phyloP scores from a whole-genome alignment of 192 early-diverging fungal species.

The Podochytrium sp. region DNA sequence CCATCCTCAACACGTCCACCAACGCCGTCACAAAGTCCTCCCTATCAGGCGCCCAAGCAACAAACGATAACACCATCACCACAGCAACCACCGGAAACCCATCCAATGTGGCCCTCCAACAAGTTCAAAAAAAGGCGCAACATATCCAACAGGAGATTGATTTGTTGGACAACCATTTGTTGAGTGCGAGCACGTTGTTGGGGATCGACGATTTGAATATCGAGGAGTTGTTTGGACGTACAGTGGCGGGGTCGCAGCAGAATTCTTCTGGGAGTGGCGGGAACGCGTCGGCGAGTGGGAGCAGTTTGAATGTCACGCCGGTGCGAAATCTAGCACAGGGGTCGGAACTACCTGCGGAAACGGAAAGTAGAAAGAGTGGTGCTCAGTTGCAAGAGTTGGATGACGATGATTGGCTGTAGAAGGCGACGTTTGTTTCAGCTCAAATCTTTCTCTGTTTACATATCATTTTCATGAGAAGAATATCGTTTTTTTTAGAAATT shows the following conservation, averaged over 20 bases:
- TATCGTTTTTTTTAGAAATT: too few species aligned
- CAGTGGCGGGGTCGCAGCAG: background rate
- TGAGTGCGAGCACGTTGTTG: conserved; percentile 16
- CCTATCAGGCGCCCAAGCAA: background rate
- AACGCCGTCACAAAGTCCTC: background rate
- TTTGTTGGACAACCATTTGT: conserved; percentile 43
- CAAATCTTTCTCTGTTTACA: too few species aligned
- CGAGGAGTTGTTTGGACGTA: conserved; percentile 23
- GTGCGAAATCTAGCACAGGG: too few species aligned
- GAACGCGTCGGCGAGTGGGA: background rate
- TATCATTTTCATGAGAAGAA: too few species aligned
- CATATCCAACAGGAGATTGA: conserved; percentile 51
- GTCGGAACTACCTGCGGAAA: too few species aligned
- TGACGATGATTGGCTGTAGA: background rate
- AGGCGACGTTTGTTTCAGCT: too few species aligned
- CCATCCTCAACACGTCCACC: background rate
- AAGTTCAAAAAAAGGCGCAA: conserved; percentile 19
- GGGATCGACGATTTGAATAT: conserved; percentile 31
- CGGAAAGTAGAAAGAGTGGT: too few species aligned
- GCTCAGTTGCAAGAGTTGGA: background rate
- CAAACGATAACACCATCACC: background rate
- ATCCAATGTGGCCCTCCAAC: conserved; percentile 5
- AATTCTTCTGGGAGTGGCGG: background rate
- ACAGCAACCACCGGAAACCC: conserved; percentile 3
- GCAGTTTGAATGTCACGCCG: background rate